These are phyloP conservation scores for Tillandsia fasciculata DNA, from an alignment of 176 grass and related monocot species.

Conservation along the genomic window DNA sequence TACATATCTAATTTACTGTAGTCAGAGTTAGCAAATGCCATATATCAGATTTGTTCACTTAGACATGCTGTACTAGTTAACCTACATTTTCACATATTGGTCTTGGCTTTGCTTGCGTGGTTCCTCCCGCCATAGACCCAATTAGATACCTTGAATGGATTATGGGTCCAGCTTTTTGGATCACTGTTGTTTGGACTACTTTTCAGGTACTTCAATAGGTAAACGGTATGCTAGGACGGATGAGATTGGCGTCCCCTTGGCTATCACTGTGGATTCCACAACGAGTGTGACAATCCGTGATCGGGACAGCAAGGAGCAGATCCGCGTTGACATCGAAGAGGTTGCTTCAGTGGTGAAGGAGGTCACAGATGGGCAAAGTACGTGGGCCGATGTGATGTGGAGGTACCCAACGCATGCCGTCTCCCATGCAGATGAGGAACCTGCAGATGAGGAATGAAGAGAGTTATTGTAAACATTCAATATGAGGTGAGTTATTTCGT, in stretches of 20 bases:
- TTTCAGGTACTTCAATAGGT: slow-evolving; percentile 63
- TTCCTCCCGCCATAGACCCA: too few relatives aligned
- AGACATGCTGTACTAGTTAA: too few relatives aligned
- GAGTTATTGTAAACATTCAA: slow-evolving; percentile 24
- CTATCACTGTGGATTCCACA: slow-evolving; percentile 59
- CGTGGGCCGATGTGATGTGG: slow-evolving; percentile 92
- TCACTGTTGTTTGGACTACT: neutral
- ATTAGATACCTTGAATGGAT: too few relatives aligned
- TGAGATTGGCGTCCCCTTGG: slow-evolving; percentile 64
- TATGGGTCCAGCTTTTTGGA: too few relatives aligned
- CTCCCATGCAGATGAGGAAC: slow-evolving; percentile 32
- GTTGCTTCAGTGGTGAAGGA: slow-evolving; percentile 67
- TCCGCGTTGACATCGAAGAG: slow-evolving; percentile 60
- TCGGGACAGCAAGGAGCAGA: slow-evolving; percentile 74
- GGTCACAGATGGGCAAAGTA: slow-evolving; percentile 57
- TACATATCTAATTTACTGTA: neutral
- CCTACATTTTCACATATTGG: too few relatives aligned
- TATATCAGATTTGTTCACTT: neutral
- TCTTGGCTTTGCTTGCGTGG: too few relatives aligned
- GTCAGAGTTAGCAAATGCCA: neutral
- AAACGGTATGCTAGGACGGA: slow-evolving; percentile 74
- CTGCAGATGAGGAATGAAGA: slow-evolving; percentile 13
- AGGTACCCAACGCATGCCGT: slow-evolving; percentile 45
- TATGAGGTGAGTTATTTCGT: slow-evolving; percentile 21
- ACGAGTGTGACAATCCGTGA: slow-evolving; percentile 55